Percentiles rank a stretch among this genome's conserved stretches.
Conservation (phyloP, 73 alveolate species). For the Stentor roeselii region DNA sequence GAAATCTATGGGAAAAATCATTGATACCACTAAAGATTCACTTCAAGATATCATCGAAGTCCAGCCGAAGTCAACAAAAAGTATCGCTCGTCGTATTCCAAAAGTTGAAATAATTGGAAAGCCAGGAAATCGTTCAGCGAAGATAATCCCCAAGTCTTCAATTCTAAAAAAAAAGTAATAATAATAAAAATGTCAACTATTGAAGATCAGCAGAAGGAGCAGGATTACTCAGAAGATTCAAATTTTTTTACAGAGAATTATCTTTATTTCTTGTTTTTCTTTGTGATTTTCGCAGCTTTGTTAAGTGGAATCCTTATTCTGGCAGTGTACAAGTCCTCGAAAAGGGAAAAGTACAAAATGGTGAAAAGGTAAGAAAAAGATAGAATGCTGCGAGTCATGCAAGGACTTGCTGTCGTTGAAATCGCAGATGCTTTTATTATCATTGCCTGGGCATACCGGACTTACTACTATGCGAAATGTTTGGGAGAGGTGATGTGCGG, state of each 20-base stretch:
- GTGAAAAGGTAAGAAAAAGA: not conserved
- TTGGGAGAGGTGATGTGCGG: slow-evolving; percentile 2
- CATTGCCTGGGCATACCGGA: slow-evolving; percentile 3
- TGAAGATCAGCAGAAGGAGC: not conserved
- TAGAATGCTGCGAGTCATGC: not conserved
- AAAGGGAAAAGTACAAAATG: not conserved
- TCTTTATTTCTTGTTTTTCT: not conserved
- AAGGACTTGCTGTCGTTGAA: not conserved
- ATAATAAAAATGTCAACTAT: not conserved
- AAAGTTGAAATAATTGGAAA: not conserved
- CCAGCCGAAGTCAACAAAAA: not conserved
- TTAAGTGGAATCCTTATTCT: not conserved
- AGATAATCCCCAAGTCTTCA: not conserved
- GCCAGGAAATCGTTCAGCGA: not conserved
- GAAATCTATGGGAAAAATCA: not conserved
- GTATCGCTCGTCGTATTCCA: not conserved
- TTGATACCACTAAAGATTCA: not conserved
- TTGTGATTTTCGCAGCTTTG: not conserved
- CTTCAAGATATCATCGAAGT: not conserved
- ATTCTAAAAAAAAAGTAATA: too few relatives aligned
- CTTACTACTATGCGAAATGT: not conserved
- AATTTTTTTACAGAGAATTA: not conserved
- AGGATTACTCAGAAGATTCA: not conserved
- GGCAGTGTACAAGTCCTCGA: not conserved
- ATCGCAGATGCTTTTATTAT: not conserved